These are phyloP conservation scores for Herpetospermum pedunculosum DNA, from an alignment of 306 rosid species.

Conservation along the genomic window DNA sequence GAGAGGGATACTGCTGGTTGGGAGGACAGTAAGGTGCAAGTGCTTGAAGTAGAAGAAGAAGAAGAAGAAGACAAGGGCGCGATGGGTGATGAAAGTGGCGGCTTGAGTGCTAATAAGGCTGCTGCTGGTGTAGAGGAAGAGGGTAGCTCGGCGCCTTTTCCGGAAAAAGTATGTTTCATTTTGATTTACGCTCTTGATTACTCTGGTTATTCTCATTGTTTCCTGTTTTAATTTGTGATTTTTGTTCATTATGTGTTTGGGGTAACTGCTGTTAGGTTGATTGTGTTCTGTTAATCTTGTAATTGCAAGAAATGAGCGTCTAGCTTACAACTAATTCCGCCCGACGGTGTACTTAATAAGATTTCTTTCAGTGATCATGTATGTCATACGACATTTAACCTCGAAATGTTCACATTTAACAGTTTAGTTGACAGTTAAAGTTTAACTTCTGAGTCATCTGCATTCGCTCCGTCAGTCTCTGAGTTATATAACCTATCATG, in stretches of 20 bases:
- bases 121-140: constrained; percentile 68
- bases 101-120: constrained; percentile 77
- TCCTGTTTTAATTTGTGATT: neutral
- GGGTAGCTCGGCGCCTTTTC: constrained; percentile 73
- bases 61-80: constrained; percentile 23
- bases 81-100: constrained; percentile 89
- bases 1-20: constrained; percentile 37
- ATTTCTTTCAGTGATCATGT: no score
- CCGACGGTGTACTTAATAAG: neutral
- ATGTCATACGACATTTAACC: neutral
- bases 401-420: neutral
- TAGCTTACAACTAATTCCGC: neutral
- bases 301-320: neutral
- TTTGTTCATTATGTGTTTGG: neutral
- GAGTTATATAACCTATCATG: neutral
- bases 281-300: neutral
- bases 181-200: neutral
- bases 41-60: constrained; percentile 13
- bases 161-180: constrained; percentile 49
- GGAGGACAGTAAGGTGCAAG: constrained; percentile 13
- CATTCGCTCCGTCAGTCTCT: neutral
- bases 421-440: neutral
- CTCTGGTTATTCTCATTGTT: neutral
- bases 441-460: neutral
- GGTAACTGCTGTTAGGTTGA: neutral